phyloP scores from a whole-genome alignment of 805 yeast genomes.

The Candida hungchunana region DNA sequence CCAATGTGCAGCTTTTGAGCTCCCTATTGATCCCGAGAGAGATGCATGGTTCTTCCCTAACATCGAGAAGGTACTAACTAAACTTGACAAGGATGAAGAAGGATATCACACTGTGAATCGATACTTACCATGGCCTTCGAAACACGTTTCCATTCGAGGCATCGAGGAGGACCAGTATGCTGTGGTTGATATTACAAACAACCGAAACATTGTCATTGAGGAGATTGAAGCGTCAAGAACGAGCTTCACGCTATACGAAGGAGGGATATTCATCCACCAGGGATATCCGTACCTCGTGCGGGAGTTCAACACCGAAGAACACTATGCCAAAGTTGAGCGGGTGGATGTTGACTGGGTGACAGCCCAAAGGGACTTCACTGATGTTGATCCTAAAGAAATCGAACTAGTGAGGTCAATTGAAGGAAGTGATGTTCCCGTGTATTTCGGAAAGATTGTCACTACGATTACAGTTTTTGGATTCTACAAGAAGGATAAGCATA shows the following conservation, averaged over 20 bases:
- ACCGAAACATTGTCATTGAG: conserved; percentile 74
- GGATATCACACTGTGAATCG: conserved; percentile 52
- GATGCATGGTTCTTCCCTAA: conserved; percentile 56
- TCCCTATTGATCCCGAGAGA: conserved; percentile 49
- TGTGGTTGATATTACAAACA: conserved; percentile 83
- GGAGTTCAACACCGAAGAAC: conserved; percentile 76
- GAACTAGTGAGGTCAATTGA: conserved; percentile 56
- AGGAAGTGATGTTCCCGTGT: conserved; percentile 54
- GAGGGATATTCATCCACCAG: conserved; percentile 92
- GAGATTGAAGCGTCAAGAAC: conserved; percentile 86
- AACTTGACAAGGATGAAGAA: conserved; percentile 36
- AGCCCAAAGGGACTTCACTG: conserved; percentile 85
- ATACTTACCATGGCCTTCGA: conserved; percentile 79
- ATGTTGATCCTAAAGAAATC: conserved; percentile 80
- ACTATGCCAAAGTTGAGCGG: conserved; percentile 77
- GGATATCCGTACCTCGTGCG: conserved; percentile 85
- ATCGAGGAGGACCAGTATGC: conserved; percentile 80
- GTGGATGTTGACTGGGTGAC: conserved; percentile 96
- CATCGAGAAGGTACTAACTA: conserved; percentile 25
- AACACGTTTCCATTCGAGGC: conserved; percentile 73
- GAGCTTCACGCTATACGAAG: conserved; percentile 84
- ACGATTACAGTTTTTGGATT: conserved; percentile 87
- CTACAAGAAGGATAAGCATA: conserved; percentile 74
- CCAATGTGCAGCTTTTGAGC: conserved; percentile 92
- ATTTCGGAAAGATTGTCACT: conserved; percentile 69